phyloP scores from a whole-genome alignment of 768 basidiomycete species.

The Boletus barrowsii region DNA sequence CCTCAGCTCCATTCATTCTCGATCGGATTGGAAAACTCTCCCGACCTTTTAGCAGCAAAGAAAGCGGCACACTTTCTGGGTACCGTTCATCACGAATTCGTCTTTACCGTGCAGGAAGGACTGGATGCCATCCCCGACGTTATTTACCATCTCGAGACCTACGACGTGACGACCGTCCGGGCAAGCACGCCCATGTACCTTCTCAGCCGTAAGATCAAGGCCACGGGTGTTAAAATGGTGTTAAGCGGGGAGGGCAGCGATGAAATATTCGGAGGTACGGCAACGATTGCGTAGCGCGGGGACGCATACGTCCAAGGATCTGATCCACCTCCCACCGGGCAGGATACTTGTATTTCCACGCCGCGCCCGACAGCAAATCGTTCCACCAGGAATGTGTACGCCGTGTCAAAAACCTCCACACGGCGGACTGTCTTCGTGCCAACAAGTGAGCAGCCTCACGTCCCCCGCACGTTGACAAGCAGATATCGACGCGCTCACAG shows the following conservation, averaged over 20 bases:
- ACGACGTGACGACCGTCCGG: slow-evolving; percentile 97
- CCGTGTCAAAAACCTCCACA: slow-evolving; percentile 97
- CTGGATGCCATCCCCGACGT: slow-evolving; percentile 96
- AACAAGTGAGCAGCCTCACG: slow-evolving; percentile 71
- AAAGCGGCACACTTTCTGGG: slow-evolving; percentile 93
- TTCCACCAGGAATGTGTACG: slow-evolving; percentile 96
- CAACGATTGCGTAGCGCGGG: slow-evolving; percentile 2
- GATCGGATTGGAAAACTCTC: slow-evolving; percentile 91
- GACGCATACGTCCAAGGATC: background rate
- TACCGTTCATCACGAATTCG: slow-evolving; percentile 95
- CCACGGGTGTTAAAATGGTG: slow-evolving; percentile 99
- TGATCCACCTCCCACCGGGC: slow-evolving; percentile 5
- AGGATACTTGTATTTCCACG: slow-evolving; percentile 99
- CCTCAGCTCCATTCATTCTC: slow-evolving; percentile 98
- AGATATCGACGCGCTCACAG: slow-evolving; percentile 35
- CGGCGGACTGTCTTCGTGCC: slow-evolving; percentile 93
- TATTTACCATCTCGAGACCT: slow-evolving; percentile 97
- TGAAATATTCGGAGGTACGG: slow-evolving; percentile 89
- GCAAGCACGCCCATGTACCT: slow-evolving; percentile 99
- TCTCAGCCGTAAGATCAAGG: slow-evolving; percentile 96
- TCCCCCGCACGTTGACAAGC: background rate
- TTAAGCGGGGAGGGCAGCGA: slow-evolving; percentile 96
- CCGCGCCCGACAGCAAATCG: slow-evolving; percentile 81
- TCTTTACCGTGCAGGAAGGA: slow-evolving; percentile 97
- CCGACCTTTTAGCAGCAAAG: slow-evolving; percentile 89